Evolutionary conservation across 2,329 filamentous ascomycete species (phyloP).

Genomic region (Pseudogymnoascus sp.): DNA sequence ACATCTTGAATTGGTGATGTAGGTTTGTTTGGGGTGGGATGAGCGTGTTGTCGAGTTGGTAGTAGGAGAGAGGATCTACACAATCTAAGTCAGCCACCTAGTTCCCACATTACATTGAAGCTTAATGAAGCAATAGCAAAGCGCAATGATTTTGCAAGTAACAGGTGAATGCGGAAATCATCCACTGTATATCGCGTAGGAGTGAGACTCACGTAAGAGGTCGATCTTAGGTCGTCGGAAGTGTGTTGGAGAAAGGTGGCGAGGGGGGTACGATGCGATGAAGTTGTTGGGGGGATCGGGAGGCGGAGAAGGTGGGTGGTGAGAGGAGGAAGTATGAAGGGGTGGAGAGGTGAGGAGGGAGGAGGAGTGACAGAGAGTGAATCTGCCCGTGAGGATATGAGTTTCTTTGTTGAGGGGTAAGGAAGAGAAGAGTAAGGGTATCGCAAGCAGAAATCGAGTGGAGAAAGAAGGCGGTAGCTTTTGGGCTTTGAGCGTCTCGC

Average conservation of each 20-base stretch:
- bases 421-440: constrained; percentile 15
- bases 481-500: constrained; percentile 6
- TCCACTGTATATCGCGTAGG: neutral
- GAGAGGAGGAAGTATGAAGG: constrained; percentile 13
- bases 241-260: constrained; percentile 12
- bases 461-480: constrained; percentile 11
- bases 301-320: constrained; percentile 12
- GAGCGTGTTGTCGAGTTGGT: neutral
- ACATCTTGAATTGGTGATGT: constrained; percentile 20
- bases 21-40: constrained; percentile 3
- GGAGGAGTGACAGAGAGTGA: constrained; percentile 14
- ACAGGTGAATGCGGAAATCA: neutral
- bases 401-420: constrained; percentile 13
- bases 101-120: neutral
- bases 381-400: constrained; percentile 17
- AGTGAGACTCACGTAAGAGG: neutral
- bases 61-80: neutral
- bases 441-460: constrained; percentile 17
- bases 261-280: constrained; percentile 13
- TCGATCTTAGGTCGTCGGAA: neutral
- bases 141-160: neutral
- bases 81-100: neutral
- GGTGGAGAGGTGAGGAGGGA: constrained; percentile 11
- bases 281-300: constrained; percentile 11
- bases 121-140: too few species aligned